phyloP scores from a whole-genome alignment of 192 early-diverging fungal species.

The Coemansia sp. region DNA sequence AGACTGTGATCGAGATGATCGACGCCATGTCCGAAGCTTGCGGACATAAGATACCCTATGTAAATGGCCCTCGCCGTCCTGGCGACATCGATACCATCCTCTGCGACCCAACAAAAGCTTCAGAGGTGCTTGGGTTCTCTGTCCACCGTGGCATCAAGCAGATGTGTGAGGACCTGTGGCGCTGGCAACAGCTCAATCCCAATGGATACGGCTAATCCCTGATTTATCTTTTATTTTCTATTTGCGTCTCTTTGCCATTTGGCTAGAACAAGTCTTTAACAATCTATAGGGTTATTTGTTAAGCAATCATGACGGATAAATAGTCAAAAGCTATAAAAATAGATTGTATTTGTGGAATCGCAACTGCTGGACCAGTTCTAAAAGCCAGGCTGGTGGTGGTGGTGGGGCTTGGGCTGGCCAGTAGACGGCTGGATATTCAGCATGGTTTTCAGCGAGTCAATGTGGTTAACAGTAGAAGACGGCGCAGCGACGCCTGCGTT shows the following conservation, averaged over 20 bases:
- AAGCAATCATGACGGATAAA: too few species aligned
- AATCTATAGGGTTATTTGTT: too few species aligned
- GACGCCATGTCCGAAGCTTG: conserved; percentile 78
- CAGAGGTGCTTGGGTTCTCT: conserved; percentile 63
- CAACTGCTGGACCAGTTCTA: too few species aligned
- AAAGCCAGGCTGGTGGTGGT: background rate
- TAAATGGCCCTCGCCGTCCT: conserved; percentile 62
- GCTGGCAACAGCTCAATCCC: conserved; percentile 71
- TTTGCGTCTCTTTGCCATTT: background rate
- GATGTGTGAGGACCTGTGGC: conserved; percentile 71
- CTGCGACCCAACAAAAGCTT: conserved; percentile 69
- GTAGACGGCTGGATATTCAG: conserved; percentile 16
- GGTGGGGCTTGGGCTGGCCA: conserved; percentile 6
- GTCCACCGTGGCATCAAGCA: conserved; percentile 58
- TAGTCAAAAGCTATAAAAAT: background rate
- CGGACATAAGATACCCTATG: conserved; percentile 74
- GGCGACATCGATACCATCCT: conserved; percentile 87
- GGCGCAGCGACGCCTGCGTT: conserved; percentile 12
- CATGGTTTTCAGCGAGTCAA: conserved; percentile 34
- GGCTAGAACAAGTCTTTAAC: too few species aligned
- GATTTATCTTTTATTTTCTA: background rate
- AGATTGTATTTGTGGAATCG: too few species aligned
- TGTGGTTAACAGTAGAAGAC: conserved; percentile 12
- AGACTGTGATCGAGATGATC: conserved; percentile 90
- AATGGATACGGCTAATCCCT: conserved; percentile 52